Conservation (phyloP, 371 early-diverging fungal species). For the Actinomucor elegans region DNA sequence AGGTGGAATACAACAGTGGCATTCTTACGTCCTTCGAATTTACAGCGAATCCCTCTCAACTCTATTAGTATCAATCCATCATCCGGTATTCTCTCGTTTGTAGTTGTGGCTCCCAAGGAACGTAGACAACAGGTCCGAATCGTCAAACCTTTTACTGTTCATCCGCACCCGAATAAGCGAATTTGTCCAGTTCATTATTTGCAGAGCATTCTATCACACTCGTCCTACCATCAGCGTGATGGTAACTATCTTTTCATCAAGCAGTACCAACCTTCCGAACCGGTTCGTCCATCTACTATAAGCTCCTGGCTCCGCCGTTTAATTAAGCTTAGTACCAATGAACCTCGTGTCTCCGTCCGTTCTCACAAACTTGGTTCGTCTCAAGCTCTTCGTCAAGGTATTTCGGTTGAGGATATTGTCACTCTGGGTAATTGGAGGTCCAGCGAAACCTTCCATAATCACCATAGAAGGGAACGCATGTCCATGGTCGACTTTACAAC, state of each 20-base stretch:
- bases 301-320: too few species aligned
- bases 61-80: not conserved
- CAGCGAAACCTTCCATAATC: not conserved
- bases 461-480: slow-evolving; percentile 11
- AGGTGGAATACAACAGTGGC: too few species aligned
- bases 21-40: slow-evolving; percentile 20
- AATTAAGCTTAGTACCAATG: too few species aligned
- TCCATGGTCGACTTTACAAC: slow-evolving; percentile 4
- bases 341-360: not conserved
- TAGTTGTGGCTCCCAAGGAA: slow-evolving; percentile 14
- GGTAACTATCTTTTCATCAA: too few species aligned
- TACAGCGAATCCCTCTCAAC: not conserved
- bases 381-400: too few species aligned
- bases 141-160: slow-evolving; percentile 10
- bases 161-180: too few species aligned
- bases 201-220: too few species aligned
- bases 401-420: slow-evolving; percentile 9
- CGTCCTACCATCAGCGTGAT: too few species aligned
- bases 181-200: too few species aligned
- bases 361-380: too few species aligned
- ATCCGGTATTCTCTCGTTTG: not conserved
- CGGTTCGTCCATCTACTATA: too few species aligned
- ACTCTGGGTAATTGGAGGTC: slow-evolving; percentile 19
- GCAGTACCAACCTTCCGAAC: too few species aligned
- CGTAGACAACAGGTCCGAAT: not conserved